A percentile compares a stretch with the other conserved stretches of the same genome.
These are phyloP conservation scores for Aspergillus chevalieri DNA, from an alignment of 2,329 filamentous ascomycete species.

Conservation along the genomic window DNA sequence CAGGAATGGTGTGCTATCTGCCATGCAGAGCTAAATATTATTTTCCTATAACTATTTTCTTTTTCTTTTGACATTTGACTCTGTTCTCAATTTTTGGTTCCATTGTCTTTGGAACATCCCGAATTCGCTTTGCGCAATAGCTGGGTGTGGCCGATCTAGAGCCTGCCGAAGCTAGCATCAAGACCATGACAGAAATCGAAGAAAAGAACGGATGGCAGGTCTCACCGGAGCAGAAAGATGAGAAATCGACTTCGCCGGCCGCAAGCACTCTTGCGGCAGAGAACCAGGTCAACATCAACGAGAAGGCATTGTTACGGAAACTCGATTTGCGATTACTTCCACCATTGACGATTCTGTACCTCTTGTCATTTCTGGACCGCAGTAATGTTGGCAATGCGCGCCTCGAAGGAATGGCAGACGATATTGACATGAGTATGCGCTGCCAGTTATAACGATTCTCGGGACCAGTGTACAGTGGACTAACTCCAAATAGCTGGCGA, in stretches of 20 bases:
- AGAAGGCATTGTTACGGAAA: slow-evolving; percentile 38
- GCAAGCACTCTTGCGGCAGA: slow-evolving; percentile 13
- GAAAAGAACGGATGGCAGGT: slow-evolving; percentile 3
- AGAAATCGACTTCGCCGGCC: slow-evolving; percentile 2
- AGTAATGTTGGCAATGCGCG: slow-evolving; percentile 40
- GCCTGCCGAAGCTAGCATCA: neutral
- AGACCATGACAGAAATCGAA: neutral
- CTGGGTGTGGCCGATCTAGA: too few species aligned
- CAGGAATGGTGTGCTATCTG: slow-evolving; percentile 13
- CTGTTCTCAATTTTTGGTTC: too few species aligned
- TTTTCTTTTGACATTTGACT: neutral
- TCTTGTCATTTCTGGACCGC: slow-evolving; percentile 40
- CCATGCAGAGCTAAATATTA: slow-evolving; percentile 1
- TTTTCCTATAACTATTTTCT: slow-evolving; percentile 2
- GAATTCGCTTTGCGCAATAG: too few species aligned
- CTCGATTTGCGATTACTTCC: slow-evolving; percentile 41
- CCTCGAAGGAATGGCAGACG: slow-evolving; percentile 31
- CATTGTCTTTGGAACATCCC: too few species aligned
- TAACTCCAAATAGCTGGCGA: neutral
- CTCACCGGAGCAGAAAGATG: slow-evolving; percentile 1
- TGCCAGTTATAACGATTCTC: neutral
- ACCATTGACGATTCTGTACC: slow-evolving; percentile 39
- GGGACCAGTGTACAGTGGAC: neutral
- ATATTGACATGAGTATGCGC: slow-evolving; percentile 33
- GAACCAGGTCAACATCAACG: slow-evolving; percentile 24